Base-by-base conservation (phyloP, 257 asterid species). In the Jacaranda copaia region DNA sequence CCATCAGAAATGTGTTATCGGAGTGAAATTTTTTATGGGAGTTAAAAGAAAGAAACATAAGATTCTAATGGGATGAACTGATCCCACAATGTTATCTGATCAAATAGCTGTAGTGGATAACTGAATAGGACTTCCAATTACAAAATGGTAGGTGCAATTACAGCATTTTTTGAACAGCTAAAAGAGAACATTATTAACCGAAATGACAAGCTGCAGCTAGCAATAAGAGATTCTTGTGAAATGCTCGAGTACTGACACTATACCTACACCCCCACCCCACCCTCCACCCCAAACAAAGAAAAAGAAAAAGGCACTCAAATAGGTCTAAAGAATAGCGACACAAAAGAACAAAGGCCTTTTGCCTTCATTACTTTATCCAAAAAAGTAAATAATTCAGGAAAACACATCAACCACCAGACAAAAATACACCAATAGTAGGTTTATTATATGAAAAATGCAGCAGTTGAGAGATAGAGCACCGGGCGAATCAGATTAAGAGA, bases 361-460 rank as follows among this genome's bases (percentile, higher is more conserved):
- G 77, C 71, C 85, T 82, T 73, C 62, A 45, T 55, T 59, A 46
- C 42, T 59, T 25, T 58, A 72, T 55, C 65, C 20, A 73, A 15
- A 62, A 48, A 9, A 43, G 32, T 40, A 20, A 15, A 73, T 38
- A 61, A 74, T 61, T 57, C 70, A 12, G 56, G 32, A 25, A 56
- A 71, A 57, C 32, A 14, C 43, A 6, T 2, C 25, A 15, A 46
- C 35, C 36, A 14, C 43, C 53, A 12, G 45, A 62, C 49, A 14
- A 19, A 10, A 49, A 39, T 8, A 52, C 15, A 66, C 74, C 51
- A 60, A 35, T 19, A 25, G 15, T 49, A n/a, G 77, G 59, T 18
- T 36, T 12, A 40, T 49, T 15, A 36, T 20, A 53, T 4, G 62
- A 13, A 48, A 32, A 68, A 25, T 5, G 42, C 46, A 40, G 4